Evolutionary conservation across 2,329 filamentous ascomycete species (phyloP).

Genomic region (Scytalidium lignicola): DNA sequence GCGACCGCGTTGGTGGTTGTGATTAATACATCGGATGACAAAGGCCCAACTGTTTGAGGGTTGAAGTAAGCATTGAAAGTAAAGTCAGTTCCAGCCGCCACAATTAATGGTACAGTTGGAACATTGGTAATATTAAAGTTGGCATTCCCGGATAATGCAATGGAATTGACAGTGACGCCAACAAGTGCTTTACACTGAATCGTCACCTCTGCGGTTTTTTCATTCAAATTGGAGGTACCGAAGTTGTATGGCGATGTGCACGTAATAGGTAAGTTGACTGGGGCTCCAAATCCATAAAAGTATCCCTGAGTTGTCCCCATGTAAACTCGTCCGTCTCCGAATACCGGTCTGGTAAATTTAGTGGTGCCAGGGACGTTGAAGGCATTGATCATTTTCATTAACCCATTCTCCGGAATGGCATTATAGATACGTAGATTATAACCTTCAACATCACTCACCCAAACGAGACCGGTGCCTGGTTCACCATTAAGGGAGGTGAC

Average conservation of each 20-base stretch:
- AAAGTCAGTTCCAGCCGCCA: slow-evolving; percentile 35
- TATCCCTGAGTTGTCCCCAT: slow-evolving; percentile 46
- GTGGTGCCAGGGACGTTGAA: slow-evolving; percentile 47
- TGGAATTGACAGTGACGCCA: slow-evolving; percentile 34
- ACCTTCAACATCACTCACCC: slow-evolving; percentile 51
- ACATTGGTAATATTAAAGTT: slow-evolving; percentile 32
- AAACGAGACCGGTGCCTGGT: slow-evolving; percentile 49
- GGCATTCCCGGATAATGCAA: slow-evolving; percentile 31
- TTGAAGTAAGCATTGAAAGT: slow-evolving; percentile 39
- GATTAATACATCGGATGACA: slow-evolving; percentile 43
- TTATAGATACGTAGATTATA: slow-evolving; percentile 47
- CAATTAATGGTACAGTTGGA: slow-evolving; percentile 27
- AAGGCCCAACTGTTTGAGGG: slow-evolving; percentile 40
- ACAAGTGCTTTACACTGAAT: slow-evolving; percentile 46
- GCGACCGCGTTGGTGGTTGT: slow-evolving; percentile 40
- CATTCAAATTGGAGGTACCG: slow-evolving; percentile 38
- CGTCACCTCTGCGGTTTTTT: slow-evolving; percentile 24
- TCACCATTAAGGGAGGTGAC: slow-evolving; percentile 49
- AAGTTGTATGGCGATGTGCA: slow-evolving; percentile 46
- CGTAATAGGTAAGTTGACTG: slow-evolving; percentile 48
- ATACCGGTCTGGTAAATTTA: slow-evolving; percentile 54
- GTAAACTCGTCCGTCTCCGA: slow-evolving; percentile 51
- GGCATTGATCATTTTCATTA: slow-evolving; percentile 42
- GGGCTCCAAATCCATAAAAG: slow-evolving; percentile 51
- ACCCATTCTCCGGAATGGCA: slow-evolving; percentile 41